These are phyloP conservation scores for Lachnellula suecica DNA, from an alignment of 2,329 filamentous ascomycete species.

Conservation along the genomic window DNA sequence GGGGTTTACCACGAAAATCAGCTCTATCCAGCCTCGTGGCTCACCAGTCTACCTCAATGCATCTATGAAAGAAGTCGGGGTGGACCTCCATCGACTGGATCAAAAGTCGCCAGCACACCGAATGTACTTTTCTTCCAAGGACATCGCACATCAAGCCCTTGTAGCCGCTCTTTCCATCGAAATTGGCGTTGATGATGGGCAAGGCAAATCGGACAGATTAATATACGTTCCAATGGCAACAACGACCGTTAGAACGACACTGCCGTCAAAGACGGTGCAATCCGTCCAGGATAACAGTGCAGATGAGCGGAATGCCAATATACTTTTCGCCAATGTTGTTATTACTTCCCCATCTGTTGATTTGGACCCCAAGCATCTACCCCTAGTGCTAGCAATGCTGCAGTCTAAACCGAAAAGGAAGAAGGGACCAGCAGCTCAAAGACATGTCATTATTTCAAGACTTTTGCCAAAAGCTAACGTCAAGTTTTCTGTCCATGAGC, in stretches of 20 bases:
- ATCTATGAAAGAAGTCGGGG: slow-evolving; percentile 93
- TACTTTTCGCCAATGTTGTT: slow-evolving; percentile 93
- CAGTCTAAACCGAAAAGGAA: slow-evolving; percentile 51
- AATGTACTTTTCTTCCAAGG: slow-evolving; percentile 95
- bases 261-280: slow-evolving; percentile 91
- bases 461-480: slow-evolving; percentile 90
- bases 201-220: slow-evolving; percentile 79
- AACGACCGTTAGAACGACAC: slow-evolving; percentile 87
- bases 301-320: slow-evolving; percentile 90
- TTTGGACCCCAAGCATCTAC: slow-evolving; percentile 86
- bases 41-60: slow-evolving; percentile 79
- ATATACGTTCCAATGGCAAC: slow-evolving; percentile 97
- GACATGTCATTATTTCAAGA: slow-evolving; percentile 77
- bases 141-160: slow-evolving; percentile 92
- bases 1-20: slow-evolving; percentile 78
- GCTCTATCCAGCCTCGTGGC: slow-evolving; percentile 63
- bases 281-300: slow-evolving; percentile 68
- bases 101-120: slow-evolving; percentile 90
- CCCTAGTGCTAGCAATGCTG: slow-evolving; percentile 76
- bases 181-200: slow-evolving; percentile 87
- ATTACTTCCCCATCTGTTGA: slow-evolving; percentile 95
- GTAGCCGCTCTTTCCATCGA: slow-evolving; percentile 91
- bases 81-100: slow-evolving; percentile 89
- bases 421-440: slow-evolving; percentile 46
- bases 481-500: slow-evolving; percentile 95